phyloP scores from a whole-genome alignment of 768 basidiomycete species.

The Bullera alba region DNA sequence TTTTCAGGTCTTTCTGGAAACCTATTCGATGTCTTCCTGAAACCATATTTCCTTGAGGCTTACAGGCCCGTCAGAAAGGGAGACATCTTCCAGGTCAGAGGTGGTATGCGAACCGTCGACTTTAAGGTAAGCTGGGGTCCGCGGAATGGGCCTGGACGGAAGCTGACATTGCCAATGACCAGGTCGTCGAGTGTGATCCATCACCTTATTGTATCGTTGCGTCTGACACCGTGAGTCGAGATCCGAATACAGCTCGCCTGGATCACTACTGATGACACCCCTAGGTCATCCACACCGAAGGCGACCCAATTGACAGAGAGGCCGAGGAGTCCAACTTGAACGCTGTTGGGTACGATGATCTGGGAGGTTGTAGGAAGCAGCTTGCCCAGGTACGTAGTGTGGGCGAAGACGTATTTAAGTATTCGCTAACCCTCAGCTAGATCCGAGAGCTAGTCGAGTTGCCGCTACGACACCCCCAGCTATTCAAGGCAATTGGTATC shows the following conservation, averaged over 20 bases:
- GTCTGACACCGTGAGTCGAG: constrained; percentile 95
- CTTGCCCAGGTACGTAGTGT: constrained; percentile 67
- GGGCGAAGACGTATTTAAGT: neutral
- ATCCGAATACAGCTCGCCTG: neutral
- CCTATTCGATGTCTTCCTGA: constrained; percentile 96
- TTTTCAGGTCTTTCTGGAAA: constrained; percentile 71
- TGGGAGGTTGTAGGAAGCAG: constrained; percentile 98
- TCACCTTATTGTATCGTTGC: constrained; percentile 98
- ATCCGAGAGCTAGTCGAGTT: constrained; percentile 98
- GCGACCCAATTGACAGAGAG: constrained; percentile 96
- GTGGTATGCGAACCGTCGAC: constrained; percentile 96
- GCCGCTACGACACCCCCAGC: constrained; percentile 93
- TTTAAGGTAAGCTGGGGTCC: constrained; percentile 66
- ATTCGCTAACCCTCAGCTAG: constrained; percentile 12
- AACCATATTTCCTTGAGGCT: constrained; percentile 97
- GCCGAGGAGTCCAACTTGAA: constrained; percentile 94
- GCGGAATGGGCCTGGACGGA: neutral
- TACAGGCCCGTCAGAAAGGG: constrained; percentile 40
- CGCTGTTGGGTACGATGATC: constrained; percentile 98
- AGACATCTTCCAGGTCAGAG: constrained; percentile 97
- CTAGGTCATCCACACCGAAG: constrained; percentile 57
- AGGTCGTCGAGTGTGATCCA: constrained; percentile 82
- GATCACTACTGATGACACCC: neutral
- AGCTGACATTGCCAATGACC: neutral
- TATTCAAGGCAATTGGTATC: constrained; percentile 99